Evolutionary conservation across 129 eudicot species (phyloP), one percentile per base, ranked within the genome.

Genomic region (Chrysanthemum lavandulifolium): DNA sequence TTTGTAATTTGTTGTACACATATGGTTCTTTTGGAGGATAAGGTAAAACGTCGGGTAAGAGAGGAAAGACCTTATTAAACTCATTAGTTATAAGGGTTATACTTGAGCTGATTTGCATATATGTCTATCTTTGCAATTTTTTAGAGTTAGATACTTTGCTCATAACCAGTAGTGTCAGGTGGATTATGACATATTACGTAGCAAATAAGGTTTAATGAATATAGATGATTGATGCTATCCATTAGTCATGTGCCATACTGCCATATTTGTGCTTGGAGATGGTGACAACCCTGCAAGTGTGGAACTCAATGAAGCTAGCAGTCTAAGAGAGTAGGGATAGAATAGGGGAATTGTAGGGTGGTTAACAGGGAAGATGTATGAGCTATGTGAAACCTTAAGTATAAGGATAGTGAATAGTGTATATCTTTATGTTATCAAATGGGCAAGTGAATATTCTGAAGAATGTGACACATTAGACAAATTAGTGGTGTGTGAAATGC

Each of bases 211-310:
- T 48, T 36, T 61, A 61, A 27, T 23, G 40, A 61, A 48, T 67
- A 48, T 67, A 18, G 40, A 4, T 23, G 16, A 67, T 67, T 15
- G 57, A 45, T 11, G 18, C 11, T 48, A 14, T 13, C 57, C 10
- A 40, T 65, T 65, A 18, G 36, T 65, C n/a, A 45, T 45, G n/a
- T 2, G 33, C 63, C 63, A 58, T 25, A 43, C 43, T 2, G 33
- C 63, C 63, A 58, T 25, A 43, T 65, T 9, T 43, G 70, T 65
- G 55, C 23, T 65, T 65, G 70, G 70, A 65, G 70, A 65, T 18
- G 54, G 70, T 65, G 70, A 65, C 4, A 40, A 65, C n/a, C 19
- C n/a, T 16, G 31, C 36, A 40, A 65, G 55, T 53, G 58, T 53
- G 58, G 14, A 10, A 16, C 58, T 11, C 58, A 5, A 53, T 14